Base-by-base conservation (phyloP, 2,329 filamentous ascomycete genomes). In the Xylariaceae sp. region DNA sequence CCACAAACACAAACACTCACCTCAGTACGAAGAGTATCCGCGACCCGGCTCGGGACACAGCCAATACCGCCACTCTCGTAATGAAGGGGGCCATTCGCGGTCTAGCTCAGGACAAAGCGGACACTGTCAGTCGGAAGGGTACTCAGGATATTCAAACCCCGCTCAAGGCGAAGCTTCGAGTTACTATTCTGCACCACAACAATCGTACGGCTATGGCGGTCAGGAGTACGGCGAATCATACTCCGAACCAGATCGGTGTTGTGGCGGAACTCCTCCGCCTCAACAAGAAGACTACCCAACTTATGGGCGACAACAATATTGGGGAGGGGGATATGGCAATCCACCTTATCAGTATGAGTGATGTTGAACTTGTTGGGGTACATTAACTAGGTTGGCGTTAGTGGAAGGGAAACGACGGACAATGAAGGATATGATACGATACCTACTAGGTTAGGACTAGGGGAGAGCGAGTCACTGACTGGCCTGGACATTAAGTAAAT, bases 111-210 rank as follows among this genome's bases (percentile, higher is more conserved):
- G 19, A 19, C 19, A 19, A 19, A 19, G 19, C 19, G 19, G 19
- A 19, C 19, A 19, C 19, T 19, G 19, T 19, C 19, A 19, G 19
- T 19, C 19, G 19, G 19, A 19, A 19, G 19, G 19, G 19, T 19
- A 19, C 19, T 19, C 19, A 19, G 19, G 19, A 19, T 19, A 19
- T 19, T 19, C 56, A 56, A 34, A 49, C 39, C 11, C 51, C 55
- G 42, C 57, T n/a, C 57, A 58, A 32, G 56, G 58, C 19, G 59
- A 61, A 53, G 59, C 59, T 29, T 43, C 59, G 32, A 56, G 55
- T 29, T 61, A 61, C 8, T 60, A 44, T 45, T 30, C 8, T 55
- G 49, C 43, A 2, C 41, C 57, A 19, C 50, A 51, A 27, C 55
- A 43, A 47, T 5, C 32, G 30, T 45, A 41, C 1, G 43, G 50